Percentiles rank a stretch among this genome's conserved stretches.
These are phyloP conservation scores for Coix lacrymajobi DNA, from an alignment of 176 grass and related monocot species.

Conservation along the genomic window DNA sequence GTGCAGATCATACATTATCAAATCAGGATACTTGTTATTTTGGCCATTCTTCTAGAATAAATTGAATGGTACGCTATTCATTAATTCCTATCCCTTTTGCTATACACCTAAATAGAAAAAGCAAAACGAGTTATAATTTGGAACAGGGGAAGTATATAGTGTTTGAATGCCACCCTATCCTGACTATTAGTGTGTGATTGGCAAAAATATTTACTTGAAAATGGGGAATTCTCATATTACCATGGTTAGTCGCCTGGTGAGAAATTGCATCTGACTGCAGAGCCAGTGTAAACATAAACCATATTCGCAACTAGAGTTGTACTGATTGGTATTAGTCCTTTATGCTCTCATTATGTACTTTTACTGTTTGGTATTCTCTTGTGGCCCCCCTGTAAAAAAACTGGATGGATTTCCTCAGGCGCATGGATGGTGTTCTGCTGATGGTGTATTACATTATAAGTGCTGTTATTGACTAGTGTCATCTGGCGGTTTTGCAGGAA, in stretches of 20 bases:
- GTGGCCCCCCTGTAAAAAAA: background rate
- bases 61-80: slow-evolving; percentile 9
- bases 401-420: background rate
- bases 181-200: background rate
- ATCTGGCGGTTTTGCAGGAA: slow-evolving; percentile 60
- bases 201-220: background rate
- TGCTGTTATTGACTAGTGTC: slow-evolving; percentile 7
- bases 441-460: slow-evolving; percentile 12
- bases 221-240: background rate
- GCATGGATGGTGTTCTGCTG: background rate
- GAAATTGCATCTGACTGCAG: slow-evolving; percentile 5
- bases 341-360: slow-evolving; percentile 10
- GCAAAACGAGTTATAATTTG: background rate
- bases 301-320: background rate
- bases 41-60: background rate
- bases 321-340: background rate
- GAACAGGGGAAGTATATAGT: background rate
- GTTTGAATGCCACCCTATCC: slow-evolving; percentile 12
- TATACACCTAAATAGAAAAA: background rate
- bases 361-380: background rate
- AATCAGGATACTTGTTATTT: slow-evolving; percentile 1
- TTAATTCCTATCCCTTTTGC: background rate
- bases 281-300: background rate
- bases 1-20: background rate
- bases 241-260: background rate